Percentiles rank a stretch among this genome's conserved stretches.
These are phyloP conservation scores for Saccharomycopsis phalli DNA, from an alignment of 1,139 yeast species.

Conservation along the genomic window DNA sequence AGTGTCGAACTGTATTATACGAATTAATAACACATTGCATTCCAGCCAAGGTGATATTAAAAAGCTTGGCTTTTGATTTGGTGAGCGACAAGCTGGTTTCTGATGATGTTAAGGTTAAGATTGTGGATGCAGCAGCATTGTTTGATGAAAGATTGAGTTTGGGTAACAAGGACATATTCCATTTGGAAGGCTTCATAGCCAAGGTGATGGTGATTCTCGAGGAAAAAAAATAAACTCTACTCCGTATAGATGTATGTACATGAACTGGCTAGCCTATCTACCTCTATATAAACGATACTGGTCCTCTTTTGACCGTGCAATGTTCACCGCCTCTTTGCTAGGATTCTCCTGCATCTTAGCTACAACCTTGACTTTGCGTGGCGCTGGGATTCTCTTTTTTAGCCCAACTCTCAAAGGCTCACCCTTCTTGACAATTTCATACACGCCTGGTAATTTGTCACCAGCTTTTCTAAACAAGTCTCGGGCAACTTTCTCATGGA, in stretches of 20 bases:
- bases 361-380: constrained; percentile 43
- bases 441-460: constrained; percentile 85
- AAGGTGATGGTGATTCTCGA: constrained; percentile 66
- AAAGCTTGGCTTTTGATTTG: constrained; percentile 53
- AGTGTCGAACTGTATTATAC: constrained; percentile 66
- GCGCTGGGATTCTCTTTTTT: constrained; percentile 34
- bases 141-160: constrained; percentile 84
- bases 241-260: constrained; percentile 2
- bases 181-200: constrained; percentile 89
- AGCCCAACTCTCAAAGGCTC: constrained; percentile 70
- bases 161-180: constrained; percentile 87
- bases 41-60: constrained; percentile 73
- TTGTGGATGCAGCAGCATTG: constrained; percentile 61
- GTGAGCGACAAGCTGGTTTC: constrained; percentile 33
- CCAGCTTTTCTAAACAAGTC: constrained; percentile 91
- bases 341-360: constrained; percentile 53
- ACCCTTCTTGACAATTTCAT: constrained; percentile 69
- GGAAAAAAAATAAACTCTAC: constrained; percentile 14
- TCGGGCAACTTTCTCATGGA: constrained; percentile 85
- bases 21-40: constrained; percentile 89
- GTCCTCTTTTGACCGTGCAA: constrained; percentile 41
- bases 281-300: constrained; percentile 48
- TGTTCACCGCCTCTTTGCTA: constrained; percentile 48
- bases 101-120: constrained; percentile 35
- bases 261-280: constrained; percentile 31